Evolutionary conservation across 345 rosid genomes (phyloP), one percentile per base, ranked within the genome.

Genomic region (Eucalyptus viminalis): DNA sequence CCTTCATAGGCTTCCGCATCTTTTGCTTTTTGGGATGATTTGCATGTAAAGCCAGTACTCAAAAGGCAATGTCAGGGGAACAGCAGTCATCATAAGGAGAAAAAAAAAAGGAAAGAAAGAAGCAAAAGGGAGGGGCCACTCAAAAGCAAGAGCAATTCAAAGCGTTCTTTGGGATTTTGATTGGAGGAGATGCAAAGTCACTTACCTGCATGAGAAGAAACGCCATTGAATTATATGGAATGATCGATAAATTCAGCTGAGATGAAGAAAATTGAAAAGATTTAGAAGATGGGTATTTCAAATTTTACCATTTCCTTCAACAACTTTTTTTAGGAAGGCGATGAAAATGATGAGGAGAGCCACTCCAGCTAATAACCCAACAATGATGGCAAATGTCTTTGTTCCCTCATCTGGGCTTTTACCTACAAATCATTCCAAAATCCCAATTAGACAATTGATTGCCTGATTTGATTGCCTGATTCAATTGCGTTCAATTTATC

Each of bases 311-410:
- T 86, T 50, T 88, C 92, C 94, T 89, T 86, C 92, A 44, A 83
- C 90, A 50, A 94, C 89, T 58, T 93, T 93, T 91, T 95, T 92
- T 5, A 96, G 27, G 94, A 97, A 97, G 58, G 92, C 89, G 43
- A 96, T 93, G 86, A 96, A 96, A n/a, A 97, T 94, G 16, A 97
- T 95, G 56, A 97, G 89, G 88, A 97, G 91, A 86, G 96, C 97
- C 34, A 96, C 95, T 19, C 94, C 99, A 17, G 99, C 99, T 56
- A 96, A 88, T 90, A 97, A 89, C 88, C 99, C 99, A 62, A 96
- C 92, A 31, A 97, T 94, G 19, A 96, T 93, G 54, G 99, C 99
- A 86, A 97, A 97, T 14, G 97, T 94, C 90, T 95, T 95, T 92
- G 96, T 96, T 4, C 97, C 96, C 14, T 92, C 96, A 14, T 93